Percentiles rank a stretch among this genome's conserved stretches.
Evolutionary conservation across 139 green algal genomes (phyloP).

Genomic region (Gonium pectorale): DNA sequence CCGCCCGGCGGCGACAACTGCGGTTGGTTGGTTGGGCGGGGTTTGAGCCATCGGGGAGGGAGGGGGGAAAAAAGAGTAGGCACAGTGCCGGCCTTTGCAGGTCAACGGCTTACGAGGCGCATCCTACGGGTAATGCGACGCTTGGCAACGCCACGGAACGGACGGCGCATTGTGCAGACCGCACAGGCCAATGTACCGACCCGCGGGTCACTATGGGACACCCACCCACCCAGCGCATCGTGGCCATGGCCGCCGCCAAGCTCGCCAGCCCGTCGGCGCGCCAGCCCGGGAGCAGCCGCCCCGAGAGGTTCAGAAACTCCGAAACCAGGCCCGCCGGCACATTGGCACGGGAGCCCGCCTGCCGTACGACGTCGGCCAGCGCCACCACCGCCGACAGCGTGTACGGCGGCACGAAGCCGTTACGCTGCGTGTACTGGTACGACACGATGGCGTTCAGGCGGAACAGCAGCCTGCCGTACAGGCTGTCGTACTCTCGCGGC

Average conservation of each 20-base stretch:
- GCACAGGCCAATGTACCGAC: no score
- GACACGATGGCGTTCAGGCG: neutral
- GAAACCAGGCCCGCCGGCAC: conserved; percentile 12
- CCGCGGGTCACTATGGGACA: no score
- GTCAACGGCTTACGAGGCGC: no score
- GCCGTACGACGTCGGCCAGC: neutral
- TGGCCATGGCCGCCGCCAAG: neutral
- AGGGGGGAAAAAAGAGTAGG: no score
- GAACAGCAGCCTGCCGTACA: conserved; percentile 20
- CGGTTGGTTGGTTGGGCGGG: no score
- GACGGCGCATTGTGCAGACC: no score
- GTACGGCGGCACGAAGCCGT: conserved; percentile 32
- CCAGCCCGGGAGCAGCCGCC: conserved; percentile 15
- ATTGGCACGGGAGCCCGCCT: neutral
- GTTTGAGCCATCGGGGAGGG: no score
- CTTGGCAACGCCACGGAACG: no score
- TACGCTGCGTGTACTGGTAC: conserved; percentile 21
- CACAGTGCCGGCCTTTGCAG: no score
- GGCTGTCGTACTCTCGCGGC: neutral
- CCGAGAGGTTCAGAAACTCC: neutral
- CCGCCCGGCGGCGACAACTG: conserved; percentile 13
- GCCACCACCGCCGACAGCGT: neutral
- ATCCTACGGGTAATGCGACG: no score
- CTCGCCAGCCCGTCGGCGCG: conserved; percentile 8
- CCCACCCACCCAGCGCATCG: conserved; percentile 23